Evolutionary conservation across 1,139 yeast species (phyloP).

Genomic region (Taphrina communis): DNA sequence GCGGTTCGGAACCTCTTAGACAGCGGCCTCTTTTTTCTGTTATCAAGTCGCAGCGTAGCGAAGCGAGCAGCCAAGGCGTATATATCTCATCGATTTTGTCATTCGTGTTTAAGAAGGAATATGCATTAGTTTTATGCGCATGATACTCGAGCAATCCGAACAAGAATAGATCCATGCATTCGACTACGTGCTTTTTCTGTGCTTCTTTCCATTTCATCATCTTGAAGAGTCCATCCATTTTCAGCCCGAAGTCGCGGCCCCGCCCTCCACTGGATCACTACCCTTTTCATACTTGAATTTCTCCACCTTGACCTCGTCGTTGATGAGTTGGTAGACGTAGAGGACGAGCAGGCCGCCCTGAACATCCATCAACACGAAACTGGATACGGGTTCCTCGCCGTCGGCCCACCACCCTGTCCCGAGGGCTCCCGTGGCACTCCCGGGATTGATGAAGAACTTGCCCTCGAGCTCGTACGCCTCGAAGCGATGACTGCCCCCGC

Average conservation of each 20-base stretch:
- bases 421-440: conserved; percentile 93
- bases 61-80: too few relatives aligned
- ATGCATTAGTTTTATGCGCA: too few relatives aligned
- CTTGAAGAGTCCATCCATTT: too few relatives aligned
- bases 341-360: conserved; percentile 78
- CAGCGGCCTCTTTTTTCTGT: too few relatives aligned
- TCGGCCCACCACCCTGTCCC: conserved; percentile 60
- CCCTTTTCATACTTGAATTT: conserved; percentile 81
- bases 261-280: neutral
- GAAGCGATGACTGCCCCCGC: conserved; percentile 88
- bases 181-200: too few relatives aligned
- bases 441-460: conserved; percentile 91
- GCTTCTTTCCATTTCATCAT: too few relatives aligned
- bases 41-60: too few relatives aligned
- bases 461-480: conserved; percentile 94
- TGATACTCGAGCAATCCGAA: too few relatives aligned
- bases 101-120: too few relatives aligned
- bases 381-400: conserved; percentile 63
- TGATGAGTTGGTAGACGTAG: conserved; percentile 80
- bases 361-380: conserved; percentile 85
- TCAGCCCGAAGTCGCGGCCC: neutral
- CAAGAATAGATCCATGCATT: too few relatives aligned
- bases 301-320: conserved; percentile 88
- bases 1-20: too few relatives aligned
- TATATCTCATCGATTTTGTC: too few relatives aligned